A percentile compares a stretch with the other conserved stretches of the same genome.
Conservation (phyloP, 2,329 filamentous ascomycete genomes). For the Paradendryphiella salina region DNA sequence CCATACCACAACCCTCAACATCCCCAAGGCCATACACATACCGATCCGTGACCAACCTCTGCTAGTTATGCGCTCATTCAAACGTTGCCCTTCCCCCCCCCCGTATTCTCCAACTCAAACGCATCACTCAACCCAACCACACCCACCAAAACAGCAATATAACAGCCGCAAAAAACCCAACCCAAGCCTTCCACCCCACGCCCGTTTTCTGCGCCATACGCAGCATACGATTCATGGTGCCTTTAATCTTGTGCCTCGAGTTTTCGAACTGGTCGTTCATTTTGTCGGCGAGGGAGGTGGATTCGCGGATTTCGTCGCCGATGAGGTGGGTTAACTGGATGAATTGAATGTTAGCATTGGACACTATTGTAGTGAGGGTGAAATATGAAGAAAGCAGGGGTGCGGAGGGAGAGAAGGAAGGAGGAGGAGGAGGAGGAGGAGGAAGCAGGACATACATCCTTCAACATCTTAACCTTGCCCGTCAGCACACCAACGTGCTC, state of each 20-base stretch:
- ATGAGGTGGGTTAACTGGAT: conserved; percentile 80
- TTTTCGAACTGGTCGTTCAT: conserved; percentile 95
- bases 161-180: conserved; percentile 83
- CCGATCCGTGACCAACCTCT: too few relatives aligned
- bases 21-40: too few relatives aligned
- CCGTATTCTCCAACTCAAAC: too few relatives aligned
- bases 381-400: neutral
- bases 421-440: neutral
- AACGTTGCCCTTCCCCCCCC: too few relatives aligned
- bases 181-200: conserved; percentile 94
- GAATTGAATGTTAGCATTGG: neutral
- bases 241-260: conserved; percentile 75
- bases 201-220: conserved; percentile 92
- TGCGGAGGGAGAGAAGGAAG: neutral
- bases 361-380: too few relatives aligned
- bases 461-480: conserved; percentile 85
- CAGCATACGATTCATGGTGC: conserved; percentile 97
- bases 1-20: neutral
- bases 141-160: conserved; percentile 86
- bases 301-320: conserved; percentile 92
- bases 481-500: conserved; percentile 85
- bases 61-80: too few relatives aligned
- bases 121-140: conserved; percentile 62
- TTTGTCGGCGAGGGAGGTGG: conserved; percentile 82
- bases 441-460: conserved; percentile 66